Percentiles rank a stretch among this genome's conserved stretches.
Evolutionary conservation across 2,329 filamentous ascomycete species (phyloP).

Genomic region (Talaromyces rugulosus): DNA sequence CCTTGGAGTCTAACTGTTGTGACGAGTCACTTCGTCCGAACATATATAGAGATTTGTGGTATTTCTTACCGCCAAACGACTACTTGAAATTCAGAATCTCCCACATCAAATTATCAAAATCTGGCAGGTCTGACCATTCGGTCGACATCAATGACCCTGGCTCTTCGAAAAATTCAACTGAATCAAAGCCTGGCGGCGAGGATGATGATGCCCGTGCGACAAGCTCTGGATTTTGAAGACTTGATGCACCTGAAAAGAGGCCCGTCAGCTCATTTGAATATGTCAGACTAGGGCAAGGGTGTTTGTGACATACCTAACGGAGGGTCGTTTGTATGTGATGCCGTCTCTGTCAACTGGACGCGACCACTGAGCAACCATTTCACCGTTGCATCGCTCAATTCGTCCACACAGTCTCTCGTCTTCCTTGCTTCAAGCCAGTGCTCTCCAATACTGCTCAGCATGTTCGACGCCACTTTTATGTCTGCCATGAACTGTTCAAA

Average conservation of each 20-base stretch:
- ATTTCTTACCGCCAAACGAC: background rate
- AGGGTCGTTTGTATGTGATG: background rate
- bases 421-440: conserved; percentile 47
- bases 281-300: background rate
- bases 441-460: conserved; percentile 50
- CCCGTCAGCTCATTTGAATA: background rate
- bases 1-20: background rate
- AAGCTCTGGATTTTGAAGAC: background rate
- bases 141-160: background rate
- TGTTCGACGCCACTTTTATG: conserved; percentile 41
- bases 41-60: background rate
- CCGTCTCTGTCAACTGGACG: background rate
- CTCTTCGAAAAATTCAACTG: background rate
- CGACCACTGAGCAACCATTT: conserved; percentile 16
- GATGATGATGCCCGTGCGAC: background rate
- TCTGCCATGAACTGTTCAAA: conserved; percentile 40
- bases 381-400: conserved; percentile 24
- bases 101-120: conserved; percentile 1
- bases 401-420: conserved; percentile 28
- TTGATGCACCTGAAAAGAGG: background rate
- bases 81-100: conserved; percentile 1
- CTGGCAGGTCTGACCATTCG: background rate
- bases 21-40: background rate
- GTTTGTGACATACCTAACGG: background rate
- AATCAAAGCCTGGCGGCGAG: background rate